Base-by-base conservation (phyloP, 2,329 filamentous ascomycete species). In the Drechslera avenae region DNA sequence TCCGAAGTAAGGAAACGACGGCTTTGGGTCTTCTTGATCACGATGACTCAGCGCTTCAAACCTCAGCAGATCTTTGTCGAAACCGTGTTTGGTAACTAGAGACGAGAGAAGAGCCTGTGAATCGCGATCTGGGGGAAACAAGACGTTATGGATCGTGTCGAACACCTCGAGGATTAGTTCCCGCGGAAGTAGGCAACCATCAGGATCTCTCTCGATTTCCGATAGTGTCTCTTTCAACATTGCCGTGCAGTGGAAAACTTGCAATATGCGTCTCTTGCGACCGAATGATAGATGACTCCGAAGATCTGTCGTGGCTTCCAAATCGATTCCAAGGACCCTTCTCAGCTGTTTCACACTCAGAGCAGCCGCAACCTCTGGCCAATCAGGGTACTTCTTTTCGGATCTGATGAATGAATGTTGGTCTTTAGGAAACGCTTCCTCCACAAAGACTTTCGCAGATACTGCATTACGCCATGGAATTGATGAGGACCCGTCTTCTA, bases 1-100 rank as follows among this genome's bases (percentile, higher is more conserved):
- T 1, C 63, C 65, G n/a, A 67, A 64, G 36, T 69, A 71, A 6
- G 60, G 45, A 39, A 64, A 69, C 2, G 46, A 44, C 10, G 62
- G 46, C 3, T 52, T 49, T 30, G 63, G 55, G 40, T 69, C 64
- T 10, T 50, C 33, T 10, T 48, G 39, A n/a, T 26, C 33, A 21
- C 48, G 32, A 32, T 53, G 50, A 26, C 45, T 41, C 21, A 47
- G 46, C 17, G 43, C 41, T 10, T 40, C 35, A 21, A 52, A 51
- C 4, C 31, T 30, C 3, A 53, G 31, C 2, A 50, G 28, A 10
- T 54, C 48, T 9, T 26, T 9, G 13, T 59, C 56, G 23, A 54
- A 57, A 1, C 21, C 13, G 1, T 48, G 2, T 26, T 42, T 49
- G 2, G 16, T 18, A 2, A 57, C 40, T 9, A 61, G 17, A 45